Evolutionary conservation across 139 green algal species (phyloP), one percentile per base, ranked within the genome.

Genomic region (Yamagishiella unicocca): DNA sequence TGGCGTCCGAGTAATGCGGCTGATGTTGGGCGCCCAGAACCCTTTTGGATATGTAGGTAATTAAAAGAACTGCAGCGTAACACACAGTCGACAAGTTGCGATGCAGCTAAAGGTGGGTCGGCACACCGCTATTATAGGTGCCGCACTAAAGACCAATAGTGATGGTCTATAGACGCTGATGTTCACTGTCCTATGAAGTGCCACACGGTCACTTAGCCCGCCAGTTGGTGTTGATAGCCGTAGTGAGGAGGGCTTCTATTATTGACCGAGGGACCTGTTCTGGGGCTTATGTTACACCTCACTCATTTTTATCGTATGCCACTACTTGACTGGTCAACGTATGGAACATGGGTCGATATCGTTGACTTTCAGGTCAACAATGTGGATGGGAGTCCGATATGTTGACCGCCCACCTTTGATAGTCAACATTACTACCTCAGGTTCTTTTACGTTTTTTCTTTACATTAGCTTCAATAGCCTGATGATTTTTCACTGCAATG

Each of bases 261-360:
- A 58, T 78, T 78, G 70, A 54, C 38, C 70, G 38, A 54, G 54
- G 70, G 70, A 2, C 22, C 70, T 37, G 33, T 46, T 55, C 1
- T 53, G 70, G 70, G 70, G 38, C 70, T 78, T 78, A 78, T 78
- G 40, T 54, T 24, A 78, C 70, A 78, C 40, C 37, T 78, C 70
- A 78, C 70, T 33, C 70, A 78, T 78, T 24, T 78, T 21, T 24
- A 54, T 24, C 70, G 4, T 35, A 46, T n/a, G n/a, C n/a, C n/a
- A n/a, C n/a, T n/a, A n/a, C n/a, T n/a, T n/a, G n/a, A n/a, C 3
- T 33, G 19, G 70, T 55, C 37, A 78, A 76, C 58, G 22, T 67
- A 58, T 58, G 50, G 50, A 25, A 12, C 50, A 58, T 35, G 3
- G 67, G 67, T 50, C 67, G 21, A 50, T 14, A 45, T 4, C 22